phyloP scores from a whole-genome alignment of 2,329 filamentous ascomycete species.

The Xylariaceae sp. region DNA sequence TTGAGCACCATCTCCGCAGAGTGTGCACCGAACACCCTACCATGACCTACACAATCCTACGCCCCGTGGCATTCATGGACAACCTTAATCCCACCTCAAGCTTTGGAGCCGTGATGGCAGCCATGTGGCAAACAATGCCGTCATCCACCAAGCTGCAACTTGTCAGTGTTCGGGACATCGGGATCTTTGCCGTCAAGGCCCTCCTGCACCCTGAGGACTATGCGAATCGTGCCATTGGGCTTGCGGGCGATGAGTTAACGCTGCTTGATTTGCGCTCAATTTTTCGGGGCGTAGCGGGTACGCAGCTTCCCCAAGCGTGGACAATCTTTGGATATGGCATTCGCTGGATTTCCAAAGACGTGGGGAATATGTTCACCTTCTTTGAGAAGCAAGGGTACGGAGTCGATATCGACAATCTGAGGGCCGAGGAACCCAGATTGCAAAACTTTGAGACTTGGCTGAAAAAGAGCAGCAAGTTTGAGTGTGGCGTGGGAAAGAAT shows the following conservation, averaged over 20 bases:
- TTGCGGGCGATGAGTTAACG: constrained; percentile 35
- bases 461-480: constrained; percentile 32
- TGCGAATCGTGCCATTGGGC: constrained; percentile 31
- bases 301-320: constrained; percentile 33
- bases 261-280: constrained; percentile 30
- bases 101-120: constrained; percentile 32
- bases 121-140: constrained; percentile 31
- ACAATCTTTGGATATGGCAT: constrained; percentile 29
- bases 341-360: constrained; percentile 29
- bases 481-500: constrained; percentile 11
- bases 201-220: constrained; percentile 28
- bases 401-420: constrained; percentile 33
- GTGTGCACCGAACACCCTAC: constrained; percentile 13
- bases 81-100: constrained; percentile 34
- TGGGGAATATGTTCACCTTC: constrained; percentile 35
- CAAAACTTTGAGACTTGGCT: constrained; percentile 38
- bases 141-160: constrained; percentile 34
- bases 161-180: constrained; percentile 37
- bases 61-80: constrained; percentile 39
- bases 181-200: constrained; percentile 34
- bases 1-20: constrained; percentile 17
- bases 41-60: constrained; percentile 37
- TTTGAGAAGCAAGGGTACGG: constrained; percentile 39
- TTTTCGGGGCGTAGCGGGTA: constrained; percentile 26
- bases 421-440: constrained; percentile 28